phyloP scores from a whole-genome alignment of 768 basidiomycete genomes.

The Ramaria rubella region DNA sequence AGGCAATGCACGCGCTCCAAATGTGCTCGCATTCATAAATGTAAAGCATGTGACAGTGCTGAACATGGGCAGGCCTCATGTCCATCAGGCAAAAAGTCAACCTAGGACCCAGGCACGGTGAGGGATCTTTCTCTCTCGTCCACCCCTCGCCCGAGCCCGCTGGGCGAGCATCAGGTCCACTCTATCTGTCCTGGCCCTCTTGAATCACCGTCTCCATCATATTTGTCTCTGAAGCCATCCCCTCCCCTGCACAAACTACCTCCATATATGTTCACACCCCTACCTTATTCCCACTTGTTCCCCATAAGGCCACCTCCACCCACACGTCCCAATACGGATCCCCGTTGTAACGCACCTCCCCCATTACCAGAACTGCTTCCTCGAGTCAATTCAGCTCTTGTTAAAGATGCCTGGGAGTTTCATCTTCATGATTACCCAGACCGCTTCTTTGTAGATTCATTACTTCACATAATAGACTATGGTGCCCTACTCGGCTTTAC shows the following conservation, averaged over 20 bases:
- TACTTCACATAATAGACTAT: slow-evolving; percentile 11
- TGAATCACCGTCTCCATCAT: neutral
- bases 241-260: no score
- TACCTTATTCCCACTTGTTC: neutral
- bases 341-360: neutral
- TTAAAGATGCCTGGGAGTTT: slow-evolving; percentile 1
- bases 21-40: neutral
- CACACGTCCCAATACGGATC: slow-evolving; percentile 8
- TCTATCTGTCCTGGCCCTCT: no score
- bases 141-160: neutral
- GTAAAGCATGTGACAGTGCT: neutral
- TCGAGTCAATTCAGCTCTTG: neutral
- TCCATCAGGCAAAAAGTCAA: neutral
- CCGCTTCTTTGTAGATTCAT: slow-evolving; percentile 8
- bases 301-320: neutral
- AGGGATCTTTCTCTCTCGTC: neutral
- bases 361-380: neutral
- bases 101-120: neutral
- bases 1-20: neutral
- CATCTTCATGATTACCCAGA: slow-evolving; percentile 9
- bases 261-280: no score
- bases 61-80: neutral
- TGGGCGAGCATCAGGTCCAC: neutral
- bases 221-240: neutral
- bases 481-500: slow-evolving; percentile 9